These are phyloP conservation scores for Cryptosporidium meleagridis DNA, from an alignment of 169 alveolate genomes.

Conservation along the genomic window DNA sequence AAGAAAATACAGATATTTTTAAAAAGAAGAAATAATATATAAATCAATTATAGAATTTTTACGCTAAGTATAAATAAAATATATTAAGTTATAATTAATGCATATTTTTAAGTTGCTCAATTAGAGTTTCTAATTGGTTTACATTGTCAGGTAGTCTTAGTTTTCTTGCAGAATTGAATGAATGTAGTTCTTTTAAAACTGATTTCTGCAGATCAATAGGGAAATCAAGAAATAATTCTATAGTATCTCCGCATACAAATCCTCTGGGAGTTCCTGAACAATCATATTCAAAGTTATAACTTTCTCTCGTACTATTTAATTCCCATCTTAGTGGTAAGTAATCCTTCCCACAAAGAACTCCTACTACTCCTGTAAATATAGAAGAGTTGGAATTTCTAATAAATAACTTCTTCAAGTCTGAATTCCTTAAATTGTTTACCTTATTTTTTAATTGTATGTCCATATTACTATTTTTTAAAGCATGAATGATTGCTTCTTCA, in stretches of 20 bases:
- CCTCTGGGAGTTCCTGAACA: slow-evolving; percentile 73
- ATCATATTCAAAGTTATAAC: slow-evolving; percentile 64
- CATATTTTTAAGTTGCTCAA: slow-evolving; percentile 66
- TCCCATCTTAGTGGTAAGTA: slow-evolving; percentile 49
- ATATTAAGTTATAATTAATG: slow-evolving; percentile 22
- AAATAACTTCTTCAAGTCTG: slow-evolving; percentile 7
- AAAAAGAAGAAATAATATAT: background rate
- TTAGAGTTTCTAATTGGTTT: slow-evolving; percentile 27
- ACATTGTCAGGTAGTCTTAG: slow-evolving; percentile 28
- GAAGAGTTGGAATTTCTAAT: slow-evolving; percentile 29
- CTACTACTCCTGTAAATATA: slow-evolving; percentile 23
- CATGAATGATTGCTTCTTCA: slow-evolving; percentile 59
- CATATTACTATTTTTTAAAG: slow-evolving; percentile 9
- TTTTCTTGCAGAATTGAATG: background rate
- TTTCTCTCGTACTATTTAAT: slow-evolving; percentile 5
- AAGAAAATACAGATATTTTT: background rate
- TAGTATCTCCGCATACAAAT: slow-evolving; percentile 45
- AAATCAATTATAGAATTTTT: background rate
- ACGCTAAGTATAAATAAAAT: slow-evolving; percentile 1
- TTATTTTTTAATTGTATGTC: slow-evolving; percentile 3
- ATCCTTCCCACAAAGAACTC: slow-evolving; percentile 31
- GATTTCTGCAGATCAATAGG: slow-evolving; percentile 21
- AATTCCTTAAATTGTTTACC: background rate
- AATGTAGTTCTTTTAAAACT: slow-evolving; percentile 23
- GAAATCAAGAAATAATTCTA: slow-evolving; percentile 39